Conservation (phyloP, 140 eudicot species). For the Erigeron philadelphicus region DNA sequence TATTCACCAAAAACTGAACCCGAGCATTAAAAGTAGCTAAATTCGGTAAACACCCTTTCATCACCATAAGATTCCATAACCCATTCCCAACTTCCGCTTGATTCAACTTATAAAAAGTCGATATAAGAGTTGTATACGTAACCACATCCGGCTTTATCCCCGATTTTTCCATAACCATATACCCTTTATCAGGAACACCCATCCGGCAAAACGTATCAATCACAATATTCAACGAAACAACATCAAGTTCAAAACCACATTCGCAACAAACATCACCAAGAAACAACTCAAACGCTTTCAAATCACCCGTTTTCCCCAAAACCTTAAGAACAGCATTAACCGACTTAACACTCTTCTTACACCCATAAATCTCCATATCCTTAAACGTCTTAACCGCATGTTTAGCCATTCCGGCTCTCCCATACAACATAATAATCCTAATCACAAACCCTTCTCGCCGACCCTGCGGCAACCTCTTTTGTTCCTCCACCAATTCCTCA, state of each 20-base stretch:
- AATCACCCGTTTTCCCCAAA: constrained; percentile 45
- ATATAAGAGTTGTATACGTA: constrained; percentile 67
- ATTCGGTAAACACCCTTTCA: constrained; percentile 68
- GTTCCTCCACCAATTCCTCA: constrained; percentile 73
- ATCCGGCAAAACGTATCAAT: constrained; percentile 62
- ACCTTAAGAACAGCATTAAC: constrained; percentile 70
- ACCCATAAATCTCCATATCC: constrained; percentile 68
- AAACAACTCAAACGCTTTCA: constrained; percentile 46
- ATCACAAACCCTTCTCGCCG: constrained; percentile 77
- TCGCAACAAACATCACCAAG: constrained; percentile 31
- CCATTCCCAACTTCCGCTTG: constrained; percentile 64
- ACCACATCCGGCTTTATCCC: constrained; percentile 67
- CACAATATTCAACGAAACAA: constrained; percentile 58
- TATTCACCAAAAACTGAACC: constrained; percentile 69
- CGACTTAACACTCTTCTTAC: constrained; percentile 58
- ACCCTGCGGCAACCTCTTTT: constrained; percentile 67
- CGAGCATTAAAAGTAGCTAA: constrained; percentile 74
- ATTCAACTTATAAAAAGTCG: constrained; percentile 52
- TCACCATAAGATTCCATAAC: constrained; percentile 79
- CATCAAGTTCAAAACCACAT: constrained; percentile 49
- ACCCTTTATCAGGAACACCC: constrained; percentile 60
- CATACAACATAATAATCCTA: constrained; percentile 75
- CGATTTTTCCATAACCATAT: constrained; percentile 42
- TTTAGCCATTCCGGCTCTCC: constrained; percentile 68
- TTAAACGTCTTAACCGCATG: constrained; percentile 63